These are phyloP conservation scores for Kuraishia floccosa DNA, from an alignment of 805 yeast species.

Conservation along the genomic window DNA sequence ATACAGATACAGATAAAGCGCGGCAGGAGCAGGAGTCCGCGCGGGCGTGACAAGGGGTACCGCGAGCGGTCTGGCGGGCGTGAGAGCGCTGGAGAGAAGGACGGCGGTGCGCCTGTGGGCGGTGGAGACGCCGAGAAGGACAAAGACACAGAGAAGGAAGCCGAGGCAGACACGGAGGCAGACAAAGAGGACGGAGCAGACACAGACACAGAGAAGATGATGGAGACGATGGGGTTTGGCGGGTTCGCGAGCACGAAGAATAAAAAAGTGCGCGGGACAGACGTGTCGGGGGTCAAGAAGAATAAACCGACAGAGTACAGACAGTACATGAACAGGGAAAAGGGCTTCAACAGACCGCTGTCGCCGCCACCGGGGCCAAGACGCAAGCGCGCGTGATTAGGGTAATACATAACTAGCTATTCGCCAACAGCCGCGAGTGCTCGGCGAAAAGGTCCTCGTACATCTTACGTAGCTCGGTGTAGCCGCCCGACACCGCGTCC, in stretches of 20 bases:
- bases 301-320: slow-evolving; percentile 34
- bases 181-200: slow-evolving; percentile 6
- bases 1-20: slow-evolving; percentile 12
- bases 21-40: slow-evolving; percentile 12
- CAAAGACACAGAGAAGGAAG: slow-evolving; percentile 3
- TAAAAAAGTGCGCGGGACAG: slow-evolving; percentile 38
- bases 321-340: slow-evolving; percentile 48
- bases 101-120: background rate
- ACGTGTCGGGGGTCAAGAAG: slow-evolving; percentile 28
- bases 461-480: slow-evolving; percentile 42
- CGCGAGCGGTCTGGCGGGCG: slow-evolving; percentile 4
- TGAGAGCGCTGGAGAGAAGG: slow-evolving; percentile 3
- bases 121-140: too few species aligned
- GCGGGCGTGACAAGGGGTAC: slow-evolving; percentile 13
- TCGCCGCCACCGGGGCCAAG: slow-evolving; percentile 41
- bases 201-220: slow-evolving; percentile 18
- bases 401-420: too few species aligned
- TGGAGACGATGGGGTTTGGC: slow-evolving; percentile 45
- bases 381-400: too few species aligned
- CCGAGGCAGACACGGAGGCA: slow-evolving; percentile 11
- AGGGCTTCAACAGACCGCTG: slow-evolving; percentile 43
- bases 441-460: slow-evolving; percentile 48
- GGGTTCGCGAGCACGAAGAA: slow-evolving; percentile 46
- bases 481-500: slow-evolving; percentile 41
- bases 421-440: slow-evolving; percentile 28